phyloP scores from a whole-genome alignment of 2,329 filamentous ascomycete genomes.

The Aureobasidium musti region DNA sequence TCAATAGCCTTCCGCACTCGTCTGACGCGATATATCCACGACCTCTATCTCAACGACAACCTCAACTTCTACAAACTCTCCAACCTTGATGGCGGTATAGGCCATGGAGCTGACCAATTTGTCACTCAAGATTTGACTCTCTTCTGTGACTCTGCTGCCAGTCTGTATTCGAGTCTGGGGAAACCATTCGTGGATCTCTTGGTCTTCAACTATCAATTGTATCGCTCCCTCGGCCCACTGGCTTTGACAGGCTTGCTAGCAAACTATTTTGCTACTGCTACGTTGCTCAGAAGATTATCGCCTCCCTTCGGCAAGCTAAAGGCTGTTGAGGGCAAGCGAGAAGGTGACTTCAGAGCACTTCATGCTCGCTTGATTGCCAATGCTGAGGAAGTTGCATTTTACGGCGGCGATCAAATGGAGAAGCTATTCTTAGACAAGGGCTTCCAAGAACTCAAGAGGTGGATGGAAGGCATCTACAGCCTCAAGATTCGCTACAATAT shows the following conservation, averaged over 20 bases:
- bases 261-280: constrained; percentile 94
- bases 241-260: constrained; percentile 82
- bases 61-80: constrained; percentile 95
- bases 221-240: constrained; percentile 83
- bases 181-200: constrained; percentile 97
- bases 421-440: constrained; percentile 88
- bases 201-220: constrained; percentile 98
- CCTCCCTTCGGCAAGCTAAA: constrained; percentile 97
- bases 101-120: constrained; percentile 90
- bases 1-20: constrained; percentile 97
- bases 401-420: constrained; percentile 92
- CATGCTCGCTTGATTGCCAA: constrained; percentile 94
- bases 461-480: constrained; percentile 99
- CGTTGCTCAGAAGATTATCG: constrained; percentile 81
- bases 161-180: constrained; percentile 93
- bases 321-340: constrained; percentile 89
- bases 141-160: constrained; percentile 90
- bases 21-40: constrained; percentile 93
- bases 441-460: constrained; percentile 87
- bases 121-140: constrained; percentile 96
- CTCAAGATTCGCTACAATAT: constrained; percentile 99
- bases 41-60: constrained; percentile 91
- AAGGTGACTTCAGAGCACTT: constrained; percentile 90
- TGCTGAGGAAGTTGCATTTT: constrained; percentile 96
- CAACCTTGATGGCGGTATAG: constrained; percentile 90